Evolutionary conservation across 1,284 basidiomycete species (phyloP), one percentile per base, ranked within the genome.

Genomic region (Apiotrichum montevideense): DNA sequence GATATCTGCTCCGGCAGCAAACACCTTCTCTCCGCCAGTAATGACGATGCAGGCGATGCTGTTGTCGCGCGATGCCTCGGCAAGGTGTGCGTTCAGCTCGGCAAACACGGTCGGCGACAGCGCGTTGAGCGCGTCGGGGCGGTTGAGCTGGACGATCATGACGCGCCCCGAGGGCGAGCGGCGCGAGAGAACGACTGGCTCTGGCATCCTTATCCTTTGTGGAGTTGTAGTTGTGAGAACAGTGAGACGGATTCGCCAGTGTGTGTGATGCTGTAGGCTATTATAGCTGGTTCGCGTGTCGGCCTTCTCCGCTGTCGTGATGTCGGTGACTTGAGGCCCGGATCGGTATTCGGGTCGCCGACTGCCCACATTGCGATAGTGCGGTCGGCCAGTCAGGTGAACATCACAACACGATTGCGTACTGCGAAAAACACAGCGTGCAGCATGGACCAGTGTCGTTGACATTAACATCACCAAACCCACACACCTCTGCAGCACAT

Each of bases 91-190:
- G 68, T 90, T 88, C 49, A 96, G 81, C 69, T 90, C 86, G 14
- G 75, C 75, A 72, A 92, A 86, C 56, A 95, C 80, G 7, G 88
- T 85, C 11, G 85, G 82, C 68, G 83, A 88, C 58, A 98, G 80
- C 40, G 96, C 95, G 73, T 98, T 97, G 65, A 98, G 82, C 29
- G 90, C 90, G 70, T 96, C 96, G 45, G 95, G 94, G 52, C 95
- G 83, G 80, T 98, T 96, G 69, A 98, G 83, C 11, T 89, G 92
- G 73, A 98, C 84, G 65, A 96, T 86, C 8, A 84, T 81, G 50
- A 98, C 91, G 49, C 83, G 83, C 14, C 72, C 67, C 7, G 62
- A 63, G 6, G 52, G 45, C 6, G 67, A 71, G 35, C 68, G 58
- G 35, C 70, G 59, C 8, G 70, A 49, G 42, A 76, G 57, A 51